These are phyloP conservation scores for Camelina laxa DNA, from an alignment of 345 rosid genomes.

Conservation along the genomic window DNA sequence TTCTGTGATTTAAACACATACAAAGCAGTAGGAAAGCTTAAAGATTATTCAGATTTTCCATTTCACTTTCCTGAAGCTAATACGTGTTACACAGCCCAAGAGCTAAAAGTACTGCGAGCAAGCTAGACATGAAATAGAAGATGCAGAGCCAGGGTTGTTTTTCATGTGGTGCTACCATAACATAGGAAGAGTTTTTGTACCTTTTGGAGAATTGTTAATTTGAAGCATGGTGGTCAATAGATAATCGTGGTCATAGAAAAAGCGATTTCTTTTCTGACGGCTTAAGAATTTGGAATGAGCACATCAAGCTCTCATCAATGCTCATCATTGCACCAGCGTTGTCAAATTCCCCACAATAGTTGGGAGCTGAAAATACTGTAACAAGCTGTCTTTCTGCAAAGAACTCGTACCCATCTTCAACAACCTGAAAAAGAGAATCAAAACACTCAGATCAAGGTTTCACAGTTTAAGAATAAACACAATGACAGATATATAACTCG, in stretches of 20 bases:
- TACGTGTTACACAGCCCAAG: background rate
- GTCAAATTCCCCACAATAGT: conserved; percentile 94
- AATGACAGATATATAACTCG: background rate
- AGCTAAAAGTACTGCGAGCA: background rate
- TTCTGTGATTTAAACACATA: background rate
- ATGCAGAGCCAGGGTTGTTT: background rate
- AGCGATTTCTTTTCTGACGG: conserved; percentile 62
- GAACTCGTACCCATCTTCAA: conserved; percentile 95
- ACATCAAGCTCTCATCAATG: conserved; percentile 89
- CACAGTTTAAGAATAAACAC: too few species aligned
- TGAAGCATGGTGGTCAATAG: conserved; percentile 17
- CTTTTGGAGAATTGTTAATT: conserved; percentile 26
- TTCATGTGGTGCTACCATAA: background rate
- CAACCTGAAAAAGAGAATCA: conserved; percentile 56
- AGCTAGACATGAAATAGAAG: background rate
- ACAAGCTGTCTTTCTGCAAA: conserved; percentile 88
- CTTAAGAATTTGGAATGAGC: conserved; percentile 91
- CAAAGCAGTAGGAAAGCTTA: background rate
- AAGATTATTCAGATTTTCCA: background rate
- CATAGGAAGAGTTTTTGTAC: conserved; percentile 5
- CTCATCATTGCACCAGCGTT: conserved; percentile 98
- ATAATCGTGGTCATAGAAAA: conserved; percentile 48
- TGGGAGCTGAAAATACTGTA: conserved; percentile 90
- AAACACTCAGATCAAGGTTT: too few species aligned
- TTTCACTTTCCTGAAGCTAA: background rate